Evolutionary conservation across 2,329 filamentous ascomycete species (phyloP), one percentile per base, ranked within the genome.

Genomic region (Plenodomus lindquistii): DNA sequence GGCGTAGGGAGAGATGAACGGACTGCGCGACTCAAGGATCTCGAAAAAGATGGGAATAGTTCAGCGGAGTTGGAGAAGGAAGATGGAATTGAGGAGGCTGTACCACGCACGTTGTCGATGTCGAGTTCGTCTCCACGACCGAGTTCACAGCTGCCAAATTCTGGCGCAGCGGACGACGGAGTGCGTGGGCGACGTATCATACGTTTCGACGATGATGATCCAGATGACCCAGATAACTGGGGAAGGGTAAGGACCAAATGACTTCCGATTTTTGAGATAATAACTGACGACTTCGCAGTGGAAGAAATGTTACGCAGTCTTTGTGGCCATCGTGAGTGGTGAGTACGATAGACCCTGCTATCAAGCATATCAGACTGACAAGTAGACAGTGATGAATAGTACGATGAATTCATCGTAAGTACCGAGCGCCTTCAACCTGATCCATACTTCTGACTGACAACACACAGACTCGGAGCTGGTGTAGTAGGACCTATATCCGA

Each of bases 341-440:
- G 37, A 49, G 64, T 52, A 31, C 7, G 7, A 27, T 4, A 11
- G 31, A 20, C 4, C 4, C 16, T 13, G 4, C 27, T 11, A 5
- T 1, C 31, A 9, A 6, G 9, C n/a, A 19, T 16, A 21, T 16
- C n/a, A 1, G 37, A 40, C 17, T 52, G 55, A 42, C 59, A 11
- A 2, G 2, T 16, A 1, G 3, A 10, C 20, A 68, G 66, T 71
- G 9, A 75, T 87, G 64, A 89, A 89, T 67, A 84, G 81, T 20
- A 88, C 86, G 9, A 82, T 89, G 71, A 82, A 81, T 1, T 86
- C 82, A 36, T 77, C 84, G 62, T 62, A 51, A 39, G 52, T 36
- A n/a, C 16, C 17, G 3, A n/a, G 35, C 27, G 13, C 4, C 22
- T 3, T 5, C 16, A 10, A 18, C 16, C 18, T 13, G 17, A n/a